A percentile compares a stretch with the other conserved stretches of the same genome.
Conservation (phyloP, 2,329 filamentous ascomycete genomes). For the Rhynchosporium secalis region DNA sequence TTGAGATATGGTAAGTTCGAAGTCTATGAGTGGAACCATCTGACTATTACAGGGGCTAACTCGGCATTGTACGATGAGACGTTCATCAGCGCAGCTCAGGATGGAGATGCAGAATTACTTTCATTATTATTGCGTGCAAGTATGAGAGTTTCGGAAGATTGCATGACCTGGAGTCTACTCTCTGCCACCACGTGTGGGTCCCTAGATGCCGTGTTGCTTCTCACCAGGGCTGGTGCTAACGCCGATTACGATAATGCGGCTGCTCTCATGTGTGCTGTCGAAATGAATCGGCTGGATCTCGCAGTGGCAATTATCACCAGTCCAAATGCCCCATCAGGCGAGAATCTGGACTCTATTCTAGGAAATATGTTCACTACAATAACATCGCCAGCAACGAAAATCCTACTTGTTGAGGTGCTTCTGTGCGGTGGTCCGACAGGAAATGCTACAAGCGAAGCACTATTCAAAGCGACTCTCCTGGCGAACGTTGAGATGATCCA, state of each 20-base stretch:
- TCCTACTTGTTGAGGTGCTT: slow-evolving; percentile 55
- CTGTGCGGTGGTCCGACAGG: slow-evolving; percentile 59
- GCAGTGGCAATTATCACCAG: slow-evolving; percentile 56
- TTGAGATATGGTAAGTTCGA: slow-evolving; percentile 25
- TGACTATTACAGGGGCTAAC: slow-evolving; percentile 21
- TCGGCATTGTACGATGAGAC: slow-evolving; percentile 10
- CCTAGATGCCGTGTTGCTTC: slow-evolving; percentile 6
- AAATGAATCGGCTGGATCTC: slow-evolving; percentile 53
- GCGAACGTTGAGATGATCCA: slow-evolving; percentile 45
- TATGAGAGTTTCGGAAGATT: slow-evolving; percentile 18
- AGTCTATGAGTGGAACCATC: background rate
- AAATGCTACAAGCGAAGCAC: slow-evolving; percentile 37
- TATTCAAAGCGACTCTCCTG: slow-evolving; percentile 21
- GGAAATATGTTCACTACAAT: slow-evolving; percentile 48
- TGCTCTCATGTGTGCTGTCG: slow-evolving; percentile 52
- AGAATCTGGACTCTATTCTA: slow-evolving; percentile 53
- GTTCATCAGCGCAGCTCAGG: slow-evolving; percentile 15
- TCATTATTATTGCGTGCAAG: slow-evolving; percentile 22
- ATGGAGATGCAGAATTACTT: slow-evolving; percentile 21
- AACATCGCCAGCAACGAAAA: slow-evolving; percentile 44
- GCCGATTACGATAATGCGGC: slow-evolving; percentile 53
- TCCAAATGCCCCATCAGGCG: slow-evolving; percentile 50
- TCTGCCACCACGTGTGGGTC: slow-evolving; percentile 17
- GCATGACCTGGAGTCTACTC: slow-evolving; percentile 21
- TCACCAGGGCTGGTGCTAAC: slow-evolving; percentile 44